These are phyloP conservation scores for Chlorella variabilis DNA, from an alignment of 163 green algal species.

Conservation along the genomic window DNA sequence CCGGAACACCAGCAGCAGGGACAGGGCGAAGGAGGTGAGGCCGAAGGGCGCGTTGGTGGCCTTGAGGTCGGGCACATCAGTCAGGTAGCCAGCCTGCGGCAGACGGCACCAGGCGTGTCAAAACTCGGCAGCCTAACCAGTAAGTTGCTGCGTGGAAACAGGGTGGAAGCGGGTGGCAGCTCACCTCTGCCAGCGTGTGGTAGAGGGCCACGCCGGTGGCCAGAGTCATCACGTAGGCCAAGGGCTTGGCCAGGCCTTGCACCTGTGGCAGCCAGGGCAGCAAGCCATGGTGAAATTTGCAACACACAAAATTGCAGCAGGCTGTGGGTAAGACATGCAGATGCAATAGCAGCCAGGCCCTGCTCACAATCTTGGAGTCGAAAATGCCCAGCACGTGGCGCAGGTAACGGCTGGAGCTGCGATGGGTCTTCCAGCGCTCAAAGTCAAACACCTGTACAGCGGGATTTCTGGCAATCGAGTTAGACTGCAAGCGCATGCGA, in stretches of 20 bases:
- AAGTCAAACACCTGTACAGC: conserved; percentile 32
- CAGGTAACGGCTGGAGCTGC: conserved; percentile 63
- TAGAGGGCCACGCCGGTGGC: conserved; percentile 19
- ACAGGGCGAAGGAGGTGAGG: conserved; percentile 70
- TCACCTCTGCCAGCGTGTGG: conserved; percentile 8
- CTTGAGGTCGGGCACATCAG: conserved; percentile 33
- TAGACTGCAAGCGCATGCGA: background rate
- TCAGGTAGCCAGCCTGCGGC: conserved; percentile 26
- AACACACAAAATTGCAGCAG: too few relatives aligned
- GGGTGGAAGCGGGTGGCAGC: too few relatives aligned
- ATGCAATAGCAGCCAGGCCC: too few relatives aligned
- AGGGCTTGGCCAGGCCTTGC: conserved; percentile 17
- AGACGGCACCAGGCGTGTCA: too few relatives aligned
- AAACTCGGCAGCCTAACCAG: too few relatives aligned
- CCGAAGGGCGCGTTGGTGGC: conserved; percentile 45
- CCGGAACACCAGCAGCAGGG: conserved; percentile 77
- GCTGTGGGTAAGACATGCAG: too few relatives aligned
- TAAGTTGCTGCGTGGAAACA: too few relatives aligned
- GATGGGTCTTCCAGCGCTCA: conserved; percentile 54
- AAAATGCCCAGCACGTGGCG: conserved; percentile 69
- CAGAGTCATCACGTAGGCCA: conserved; percentile 25
- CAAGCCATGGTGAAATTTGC: too few relatives aligned
- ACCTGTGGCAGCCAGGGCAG: too few relatives aligned
- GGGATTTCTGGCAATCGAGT: background rate
- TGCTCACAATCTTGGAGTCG: conserved; percentile 62